phyloP scores from a whole-genome alignment of 148 eudicot genomes.

The Chenopodium album region DNA sequence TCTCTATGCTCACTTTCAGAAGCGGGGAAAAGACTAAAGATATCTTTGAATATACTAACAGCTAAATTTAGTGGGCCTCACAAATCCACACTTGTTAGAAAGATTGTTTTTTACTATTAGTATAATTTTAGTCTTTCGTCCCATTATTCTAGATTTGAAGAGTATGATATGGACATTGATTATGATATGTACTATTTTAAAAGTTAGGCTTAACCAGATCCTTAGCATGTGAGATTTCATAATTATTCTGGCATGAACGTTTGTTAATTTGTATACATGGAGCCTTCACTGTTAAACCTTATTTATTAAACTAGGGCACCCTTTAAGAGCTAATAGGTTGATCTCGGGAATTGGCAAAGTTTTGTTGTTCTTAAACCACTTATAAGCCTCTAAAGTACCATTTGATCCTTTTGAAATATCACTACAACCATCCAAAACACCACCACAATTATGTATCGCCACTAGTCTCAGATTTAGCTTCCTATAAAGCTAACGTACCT shows the following conservation, averaged over 20 bases:
- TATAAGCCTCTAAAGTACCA: not conserved
- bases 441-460: not conserved
- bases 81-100: conserved; percentile 27
- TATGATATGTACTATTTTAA: conserved; percentile 13
- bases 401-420: not conserved
- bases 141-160: conserved; percentile 26
- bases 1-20: conserved; percentile 44
- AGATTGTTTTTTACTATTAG: conserved; percentile 9
- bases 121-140: conserved; percentile 15
- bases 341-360: not conserved
- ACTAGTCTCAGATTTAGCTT: not conserved
- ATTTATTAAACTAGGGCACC: not conserved
- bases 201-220: conserved; percentile 27
- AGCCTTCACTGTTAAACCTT: conserved; percentile 11
- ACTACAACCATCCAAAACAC: not conserved
- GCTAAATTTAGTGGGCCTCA: conserved; percentile 32
- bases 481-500: not conserved
- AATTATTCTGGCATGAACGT: conserved; percentile 10
- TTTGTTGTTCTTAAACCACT: not conserved
- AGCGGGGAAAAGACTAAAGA: conserved; percentile 27
- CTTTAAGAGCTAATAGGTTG: not conserved
- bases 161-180: conserved; percentile 30
- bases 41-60: conserved; percentile 40
- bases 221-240: conserved; percentile 27
- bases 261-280: conserved; percentile 23